These are phyloP conservation scores for Penicillium lagena DNA, from an alignment of 495 filamentous ascomycete genomes.

Conservation along the genomic window DNA sequence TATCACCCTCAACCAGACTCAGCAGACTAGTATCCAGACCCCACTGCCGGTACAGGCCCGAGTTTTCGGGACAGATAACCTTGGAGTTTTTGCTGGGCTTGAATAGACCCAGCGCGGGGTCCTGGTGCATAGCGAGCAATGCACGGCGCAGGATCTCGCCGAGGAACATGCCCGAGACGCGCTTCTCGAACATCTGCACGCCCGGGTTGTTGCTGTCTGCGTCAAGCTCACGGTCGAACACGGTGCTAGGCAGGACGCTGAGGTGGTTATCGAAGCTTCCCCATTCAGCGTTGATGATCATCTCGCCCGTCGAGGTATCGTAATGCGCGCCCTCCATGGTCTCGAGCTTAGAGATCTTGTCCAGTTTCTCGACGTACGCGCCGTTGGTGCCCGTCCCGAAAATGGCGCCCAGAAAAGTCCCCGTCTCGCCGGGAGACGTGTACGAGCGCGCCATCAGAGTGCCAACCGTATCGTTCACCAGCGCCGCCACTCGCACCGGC, in stretches of 20 bases:
- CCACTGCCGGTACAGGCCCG: slow-evolving; percentile 72
- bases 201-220: slow-evolving; percentile 81
- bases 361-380: slow-evolving; percentile 65
- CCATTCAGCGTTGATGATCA: slow-evolving; percentile 99
- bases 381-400: slow-evolving; percentile 92
- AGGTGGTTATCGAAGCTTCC: slow-evolving; percentile 95
- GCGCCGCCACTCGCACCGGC: slow-evolving; percentile 84
- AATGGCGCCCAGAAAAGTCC: slow-evolving; percentile 85
- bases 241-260: slow-evolving; percentile 75
- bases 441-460: slow-evolving; percentile 97
- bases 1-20: slow-evolving; percentile 73
- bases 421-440: slow-evolving; percentile 80
- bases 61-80: slow-evolving; percentile 56
- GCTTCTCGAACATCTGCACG: slow-evolving; percentile 98
- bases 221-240: slow-evolving; percentile 77
- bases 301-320: slow-evolving; percentile 78
- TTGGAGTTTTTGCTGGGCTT: slow-evolving; percentile 62
- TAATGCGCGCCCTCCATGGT: slow-evolving; percentile 49
- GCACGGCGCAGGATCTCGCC: slow-evolving; percentile 86
- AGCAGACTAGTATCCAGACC: slow-evolving; percentile 84
- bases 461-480: slow-evolving; percentile 97
- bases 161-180: slow-evolving; percentile 96
- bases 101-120: slow-evolving; percentile 59
- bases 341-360: slow-evolving; percentile 41
- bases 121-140: slow-evolving; percentile 58